phyloP scores from a whole-genome alignment of 257 asterid species.

The Solanum infundibuliforme region DNA sequence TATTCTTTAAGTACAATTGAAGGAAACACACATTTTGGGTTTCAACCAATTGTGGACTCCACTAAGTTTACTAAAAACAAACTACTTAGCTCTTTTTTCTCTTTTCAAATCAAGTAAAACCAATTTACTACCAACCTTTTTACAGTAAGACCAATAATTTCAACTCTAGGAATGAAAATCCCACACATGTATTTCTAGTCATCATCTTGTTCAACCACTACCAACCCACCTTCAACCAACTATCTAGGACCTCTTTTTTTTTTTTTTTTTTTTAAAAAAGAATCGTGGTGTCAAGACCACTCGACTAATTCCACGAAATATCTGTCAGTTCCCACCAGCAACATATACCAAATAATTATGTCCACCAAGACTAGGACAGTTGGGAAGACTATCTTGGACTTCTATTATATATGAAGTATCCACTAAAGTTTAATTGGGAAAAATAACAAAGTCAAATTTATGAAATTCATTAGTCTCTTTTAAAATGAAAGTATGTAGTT shows the following conservation, averaged over 20 bases:
- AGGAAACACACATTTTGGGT: neutral
- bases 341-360: neutral
- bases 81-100: neutral
- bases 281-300: neutral
- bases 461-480: neutral
- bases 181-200: neutral
- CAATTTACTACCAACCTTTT: neutral
- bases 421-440: neutral
- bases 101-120: neutral
- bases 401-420: neutral
- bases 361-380: too few relatives aligned
- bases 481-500: neutral
- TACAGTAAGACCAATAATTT: neutral
- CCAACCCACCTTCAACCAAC: neutral
- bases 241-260: neutral
- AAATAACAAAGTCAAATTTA: neutral
- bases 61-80: neutral
- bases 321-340: neutral
- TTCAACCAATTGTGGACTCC: neutral
- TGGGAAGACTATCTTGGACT: neutral
- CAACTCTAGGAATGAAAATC: neutral
- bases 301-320: too few relatives aligned
- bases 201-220: neutral
- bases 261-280: too few relatives aligned
- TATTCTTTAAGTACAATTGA: slow-evolving; percentile 8